Conservation (phyloP, 441 rosid genomes). For the Dalechampia spathulata region DNA sequence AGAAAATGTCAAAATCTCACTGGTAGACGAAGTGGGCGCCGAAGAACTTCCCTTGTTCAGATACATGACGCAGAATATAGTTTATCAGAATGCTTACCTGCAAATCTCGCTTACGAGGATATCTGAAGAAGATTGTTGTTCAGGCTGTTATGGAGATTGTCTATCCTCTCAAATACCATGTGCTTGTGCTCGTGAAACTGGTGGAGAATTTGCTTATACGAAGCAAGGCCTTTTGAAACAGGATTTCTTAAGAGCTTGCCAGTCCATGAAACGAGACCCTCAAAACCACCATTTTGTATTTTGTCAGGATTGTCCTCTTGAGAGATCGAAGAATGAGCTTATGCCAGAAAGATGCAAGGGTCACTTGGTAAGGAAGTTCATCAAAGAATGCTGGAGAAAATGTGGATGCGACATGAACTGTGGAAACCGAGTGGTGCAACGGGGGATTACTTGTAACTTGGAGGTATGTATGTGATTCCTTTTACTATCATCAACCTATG, state of each 20-base stretch:
- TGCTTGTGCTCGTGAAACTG: slow-evolving; percentile 75
- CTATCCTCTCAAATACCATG: slow-evolving; percentile 55
- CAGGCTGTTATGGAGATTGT: slow-evolving; percentile 66
- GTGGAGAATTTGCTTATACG: slow-evolving; percentile 83
- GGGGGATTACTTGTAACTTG: slow-evolving; percentile 62
- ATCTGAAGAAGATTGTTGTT: slow-evolving; percentile 69
- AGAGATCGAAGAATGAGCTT: slow-evolving; percentile 41
- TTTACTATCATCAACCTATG: too few species aligned
- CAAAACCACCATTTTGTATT: slow-evolving; percentile 30
- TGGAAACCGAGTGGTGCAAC: slow-evolving; percentile 79
- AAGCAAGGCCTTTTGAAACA: slow-evolving; percentile 48
- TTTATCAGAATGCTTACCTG: slow-evolving; percentile 58
- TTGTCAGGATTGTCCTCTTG: slow-evolving; percentile 76
- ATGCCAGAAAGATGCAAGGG: slow-evolving; percentile 59
- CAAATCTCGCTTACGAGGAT: slow-evolving; percentile 68
- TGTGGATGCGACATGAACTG: slow-evolving; percentile 78
- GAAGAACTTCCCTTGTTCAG: slow-evolving; percentile 49
- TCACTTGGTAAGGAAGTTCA: slow-evolving; percentile 69
- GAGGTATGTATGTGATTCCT: slow-evolving; percentile 51
- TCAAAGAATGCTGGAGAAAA: slow-evolving; percentile 90
- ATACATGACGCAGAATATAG: slow-evolving; percentile 55
- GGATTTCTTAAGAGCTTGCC: slow-evolving; percentile 49
- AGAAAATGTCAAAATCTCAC: slow-evolving; percentile 54
- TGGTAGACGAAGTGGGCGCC: slow-evolving; percentile 44
- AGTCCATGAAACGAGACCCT: slow-evolving; percentile 38